Conservation (phyloP, 2,329 filamentous ascomycete species). For the Ramichloridium luteum region DNA sequence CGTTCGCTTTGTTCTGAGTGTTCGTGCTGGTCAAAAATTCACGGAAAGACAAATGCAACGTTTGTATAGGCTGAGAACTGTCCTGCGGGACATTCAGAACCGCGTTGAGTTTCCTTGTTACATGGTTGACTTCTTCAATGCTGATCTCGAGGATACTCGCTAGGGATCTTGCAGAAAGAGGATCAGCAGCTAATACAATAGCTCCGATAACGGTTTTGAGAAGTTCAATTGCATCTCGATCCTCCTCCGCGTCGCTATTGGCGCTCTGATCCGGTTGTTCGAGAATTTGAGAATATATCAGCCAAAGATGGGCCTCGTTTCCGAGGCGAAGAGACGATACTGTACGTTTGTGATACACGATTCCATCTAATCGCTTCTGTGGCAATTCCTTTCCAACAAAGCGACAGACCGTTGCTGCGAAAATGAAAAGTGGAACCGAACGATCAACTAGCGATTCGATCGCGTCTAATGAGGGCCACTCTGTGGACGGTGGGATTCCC, state of each 20-base stretch:
- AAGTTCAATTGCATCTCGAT: background rate
- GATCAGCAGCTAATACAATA: background rate
- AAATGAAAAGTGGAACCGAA: slow-evolving; percentile 22
- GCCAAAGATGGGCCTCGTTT: background rate
- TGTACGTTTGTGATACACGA: background rate
- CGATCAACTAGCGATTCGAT: slow-evolving; percentile 15
- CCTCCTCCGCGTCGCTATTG: background rate
- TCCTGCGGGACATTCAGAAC: slow-evolving; percentile 1
- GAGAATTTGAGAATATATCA: slow-evolving; percentile 1
- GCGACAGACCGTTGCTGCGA: slow-evolving; percentile 19
- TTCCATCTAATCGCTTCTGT: background rate
- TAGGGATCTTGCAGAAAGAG: background rate
- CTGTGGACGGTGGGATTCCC: slow-evolving; percentile 1
- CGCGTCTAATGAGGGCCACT: slow-evolving; percentile 16
- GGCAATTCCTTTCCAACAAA: slow-evolving; percentile 15
- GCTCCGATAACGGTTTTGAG: background rate
- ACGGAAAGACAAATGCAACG: slow-evolving; percentile 1
- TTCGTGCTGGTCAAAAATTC: background rate
- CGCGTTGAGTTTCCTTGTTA: background rate
- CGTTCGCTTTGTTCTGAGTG: slow-evolving; percentile 1
- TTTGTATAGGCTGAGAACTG: background rate
- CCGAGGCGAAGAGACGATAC: background rate
- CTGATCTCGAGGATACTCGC: background rate
- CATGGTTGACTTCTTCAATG: background rate
- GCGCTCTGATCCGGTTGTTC: background rate